These are phyloP conservation scores for Aquilaria agallochum DNA, from an alignment of 441 rosid genomes.

Conservation along the genomic window DNA sequence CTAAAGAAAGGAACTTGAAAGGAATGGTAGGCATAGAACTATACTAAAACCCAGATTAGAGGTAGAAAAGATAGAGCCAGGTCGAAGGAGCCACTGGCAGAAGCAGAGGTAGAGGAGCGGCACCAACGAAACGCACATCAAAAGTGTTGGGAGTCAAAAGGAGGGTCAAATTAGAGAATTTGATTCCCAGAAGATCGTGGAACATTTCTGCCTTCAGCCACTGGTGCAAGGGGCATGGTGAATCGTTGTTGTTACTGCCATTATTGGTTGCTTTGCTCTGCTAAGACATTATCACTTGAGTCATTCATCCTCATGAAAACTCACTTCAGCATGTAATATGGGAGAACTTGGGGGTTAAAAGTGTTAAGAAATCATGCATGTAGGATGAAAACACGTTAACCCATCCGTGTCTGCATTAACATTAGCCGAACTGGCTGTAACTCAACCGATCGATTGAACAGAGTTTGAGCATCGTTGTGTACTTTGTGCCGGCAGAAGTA, in stretches of 20 bases:
- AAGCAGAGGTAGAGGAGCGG: slow-evolving; percentile 43
- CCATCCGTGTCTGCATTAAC: too few relatives aligned
- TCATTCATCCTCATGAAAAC: slow-evolving; percentile 49
- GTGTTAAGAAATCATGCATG: too few relatives aligned
- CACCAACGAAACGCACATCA: slow-evolving; percentile 25
- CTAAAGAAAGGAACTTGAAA: too few relatives aligned
- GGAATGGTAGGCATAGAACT: slow-evolving; percentile 10
- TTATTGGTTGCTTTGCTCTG: slow-evolving; percentile 21
- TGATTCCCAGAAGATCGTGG: slow-evolving; percentile 83
- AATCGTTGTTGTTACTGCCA: slow-evolving; percentile 21
- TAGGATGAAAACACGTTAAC: too few relatives aligned
- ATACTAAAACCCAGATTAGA: slow-evolving; percentile 81
- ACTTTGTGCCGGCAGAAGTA: too few relatives aligned
- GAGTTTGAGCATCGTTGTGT: too few relatives aligned
- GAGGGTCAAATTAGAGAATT: slow-evolving; percentile 35
- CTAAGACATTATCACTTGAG: slow-evolving; percentile 41
- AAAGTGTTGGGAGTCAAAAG: slow-evolving; percentile 29
- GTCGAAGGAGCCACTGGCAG: slow-evolving; percentile 24
- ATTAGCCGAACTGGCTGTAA: too few relatives aligned
- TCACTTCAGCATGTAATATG: too few relatives aligned
- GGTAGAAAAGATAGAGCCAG: slow-evolving; percentile 60
- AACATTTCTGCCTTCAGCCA: slow-evolving; percentile 48
- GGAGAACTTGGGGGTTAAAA: too few relatives aligned
- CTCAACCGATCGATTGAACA: too few relatives aligned
- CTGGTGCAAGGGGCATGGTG: slow-evolving; percentile 28